Evolutionary conservation across 129 eudicot species (phyloP).

Genomic region (Scalesia atractyloides): DNA sequence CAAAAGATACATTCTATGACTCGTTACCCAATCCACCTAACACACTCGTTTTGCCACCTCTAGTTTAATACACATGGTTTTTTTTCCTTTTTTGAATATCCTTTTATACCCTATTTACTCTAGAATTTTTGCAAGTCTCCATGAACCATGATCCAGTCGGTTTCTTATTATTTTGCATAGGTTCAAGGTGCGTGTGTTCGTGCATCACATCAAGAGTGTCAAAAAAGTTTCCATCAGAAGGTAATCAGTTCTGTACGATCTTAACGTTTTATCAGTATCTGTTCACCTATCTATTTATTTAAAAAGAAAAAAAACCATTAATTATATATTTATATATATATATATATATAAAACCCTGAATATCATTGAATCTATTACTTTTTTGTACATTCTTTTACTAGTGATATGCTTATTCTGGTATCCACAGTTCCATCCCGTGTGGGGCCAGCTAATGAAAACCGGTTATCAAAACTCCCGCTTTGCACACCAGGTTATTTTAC

Average conservation of each 20-base stretch:
- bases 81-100: neutral
- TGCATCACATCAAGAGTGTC: constrained; percentile 69
- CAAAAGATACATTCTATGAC: neutral
- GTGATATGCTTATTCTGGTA: neutral
- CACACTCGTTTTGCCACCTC: neutral
- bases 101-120: neutral
- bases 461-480: constrained; percentile 97
- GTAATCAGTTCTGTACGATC: constrained; percentile 32
- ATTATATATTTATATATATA: no score
- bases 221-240: constrained; percentile 71
- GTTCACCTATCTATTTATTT: neutral
- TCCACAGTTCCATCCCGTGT: constrained; percentile 78
- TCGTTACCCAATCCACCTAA: neutral
- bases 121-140: neutral
- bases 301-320: neutral
- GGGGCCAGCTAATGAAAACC: constrained; percentile 99
- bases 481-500: constrained; percentile 80
- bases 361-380: constrained; percentile 4
- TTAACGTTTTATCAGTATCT: neutral
- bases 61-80: neutral
- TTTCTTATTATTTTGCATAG: constrained; percentile 13
- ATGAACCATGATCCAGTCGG: neutral
- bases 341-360: neutral
- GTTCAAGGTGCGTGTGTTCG: constrained; percentile 53
- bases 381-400: neutral